phyloP scores from a whole-genome alignment of 2,329 filamentous ascomycete species.

The Aspergillus pseudonomiae region DNA sequence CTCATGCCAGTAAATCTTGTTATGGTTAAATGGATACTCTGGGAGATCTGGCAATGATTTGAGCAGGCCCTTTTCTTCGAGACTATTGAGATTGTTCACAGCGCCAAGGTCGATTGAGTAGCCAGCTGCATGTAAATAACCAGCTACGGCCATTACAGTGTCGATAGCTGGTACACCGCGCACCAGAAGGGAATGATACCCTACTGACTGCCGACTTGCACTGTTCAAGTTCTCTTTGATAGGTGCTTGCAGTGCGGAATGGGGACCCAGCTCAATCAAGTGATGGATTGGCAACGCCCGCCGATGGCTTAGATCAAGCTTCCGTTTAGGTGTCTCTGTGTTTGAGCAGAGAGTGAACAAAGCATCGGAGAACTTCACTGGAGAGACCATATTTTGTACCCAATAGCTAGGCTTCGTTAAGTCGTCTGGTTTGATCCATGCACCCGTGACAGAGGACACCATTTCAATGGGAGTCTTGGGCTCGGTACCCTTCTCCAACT shows the following conservation, averaged over 20 bases:
- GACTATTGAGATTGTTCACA: background rate
- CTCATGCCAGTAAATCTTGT: background rate
- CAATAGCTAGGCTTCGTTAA: constrained; percentile 30
- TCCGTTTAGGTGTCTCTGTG: background rate
- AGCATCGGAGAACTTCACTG: constrained; percentile 31
- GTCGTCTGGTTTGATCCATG: background rate
- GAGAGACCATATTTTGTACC: constrained; percentile 36
- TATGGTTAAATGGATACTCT: background rate
- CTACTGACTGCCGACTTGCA: background rate
- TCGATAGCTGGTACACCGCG: constrained; percentile 2
- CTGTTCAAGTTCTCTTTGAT: constrained; percentile 27
- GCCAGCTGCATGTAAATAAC: background rate
- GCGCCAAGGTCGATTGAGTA: background rate
- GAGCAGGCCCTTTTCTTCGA: too few species aligned
- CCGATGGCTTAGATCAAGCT: background rate
- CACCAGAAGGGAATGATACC: background rate
- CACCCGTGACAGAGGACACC: constrained; percentile 23
- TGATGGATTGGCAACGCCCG: constrained; percentile 13
- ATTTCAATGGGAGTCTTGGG: constrained; percentile 1
- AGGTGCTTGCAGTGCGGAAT: constrained; percentile 33
- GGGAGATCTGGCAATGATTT: background rate
- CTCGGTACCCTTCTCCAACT: background rate
- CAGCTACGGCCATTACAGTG: background rate
- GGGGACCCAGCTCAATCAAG: constrained; percentile 37
- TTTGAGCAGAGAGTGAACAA: background rate